These are phyloP conservation scores for Saccharomycopsis javanensis DNA, from an alignment of 805 yeast genomes.

Conservation along the genomic window DNA sequence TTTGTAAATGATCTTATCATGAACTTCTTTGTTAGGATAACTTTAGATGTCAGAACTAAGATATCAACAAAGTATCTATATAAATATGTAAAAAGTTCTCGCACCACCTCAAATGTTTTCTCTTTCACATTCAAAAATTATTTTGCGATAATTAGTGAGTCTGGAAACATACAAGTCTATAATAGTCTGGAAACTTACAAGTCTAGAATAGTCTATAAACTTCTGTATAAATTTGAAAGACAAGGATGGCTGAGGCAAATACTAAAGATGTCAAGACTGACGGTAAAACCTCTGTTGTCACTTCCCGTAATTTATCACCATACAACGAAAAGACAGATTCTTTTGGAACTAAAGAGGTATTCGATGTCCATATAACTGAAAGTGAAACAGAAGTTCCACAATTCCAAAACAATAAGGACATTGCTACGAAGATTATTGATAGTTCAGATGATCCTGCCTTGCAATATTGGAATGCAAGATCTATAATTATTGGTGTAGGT, in stretches of 20 bases:
- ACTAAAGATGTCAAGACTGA: not conserved
- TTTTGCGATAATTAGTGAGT: not conserved
- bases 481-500: slow-evolving; percentile 27
- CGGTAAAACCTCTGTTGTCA: not conserved
- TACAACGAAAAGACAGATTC: slow-evolving; percentile 1
- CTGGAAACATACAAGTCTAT: not conserved
- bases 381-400: not conserved
- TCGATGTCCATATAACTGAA: not conserved
- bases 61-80: not conserved
- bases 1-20: not conserved
- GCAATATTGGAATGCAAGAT: slow-evolving; percentile 31
- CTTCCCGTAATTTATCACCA: not conserved
- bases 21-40: not conserved
- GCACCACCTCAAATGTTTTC: not conserved
- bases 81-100: not conserved
- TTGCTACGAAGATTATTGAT: slow-evolving; percentile 3
- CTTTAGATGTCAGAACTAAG: not conserved
- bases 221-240: not conserved
- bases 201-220: not conserved
- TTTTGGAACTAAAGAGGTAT: not conserved
- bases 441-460: slow-evolving; percentile 29
- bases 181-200: not conserved
- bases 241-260: not conserved
- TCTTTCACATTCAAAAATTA: not conserved
- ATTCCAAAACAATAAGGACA: slow-evolving; percentile 1